These are phyloP conservation scores for Kodamaea suecica DNA, from an alignment of 1,139 yeast genomes.

Conservation along the genomic window DNA sequence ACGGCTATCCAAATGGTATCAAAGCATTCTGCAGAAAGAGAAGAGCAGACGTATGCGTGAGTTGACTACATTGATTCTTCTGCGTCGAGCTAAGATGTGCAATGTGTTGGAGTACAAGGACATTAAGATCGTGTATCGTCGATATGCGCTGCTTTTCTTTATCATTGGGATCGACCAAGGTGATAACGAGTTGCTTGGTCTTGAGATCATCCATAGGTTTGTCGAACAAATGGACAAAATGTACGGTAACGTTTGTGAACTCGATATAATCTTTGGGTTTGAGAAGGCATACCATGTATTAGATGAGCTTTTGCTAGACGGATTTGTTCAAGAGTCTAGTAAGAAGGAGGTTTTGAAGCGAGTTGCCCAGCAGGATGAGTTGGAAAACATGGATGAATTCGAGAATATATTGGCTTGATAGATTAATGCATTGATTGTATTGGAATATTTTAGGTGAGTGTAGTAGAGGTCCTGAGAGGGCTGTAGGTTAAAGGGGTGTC, in stretches of 20 bases:
- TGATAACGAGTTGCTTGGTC: constrained; percentile 81
- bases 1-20: constrained; percentile 90
- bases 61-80: constrained; percentile 76
- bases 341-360: constrained; percentile 74
- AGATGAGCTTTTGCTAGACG: constrained; percentile 83
- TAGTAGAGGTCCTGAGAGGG: too few species aligned
- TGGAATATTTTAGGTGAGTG: not conserved
- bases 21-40: constrained; percentile 75
- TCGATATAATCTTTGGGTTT: constrained; percentile 92
- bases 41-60: constrained; percentile 82
- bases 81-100: constrained; percentile 92
- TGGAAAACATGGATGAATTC: constrained; percentile 60
- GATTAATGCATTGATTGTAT: too few species aligned
- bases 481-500: too few species aligned
- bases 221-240: constrained; percentile 97
- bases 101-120: constrained; percentile 90
- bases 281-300: constrained; percentile 88
- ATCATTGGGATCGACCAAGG: constrained; percentile 80
- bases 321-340: constrained; percentile 81
- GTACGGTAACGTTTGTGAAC: constrained; percentile 94
- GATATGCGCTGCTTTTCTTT: constrained; percentile 91
- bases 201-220: constrained; percentile 86
- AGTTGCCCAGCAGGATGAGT: constrained; percentile 75
- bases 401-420: constrained; percentile 36
- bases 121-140: constrained; percentile 80